phyloP scores from a whole-genome alignment of 2,329 filamentous ascomycete species.

The Cercospora zeina region DNA sequence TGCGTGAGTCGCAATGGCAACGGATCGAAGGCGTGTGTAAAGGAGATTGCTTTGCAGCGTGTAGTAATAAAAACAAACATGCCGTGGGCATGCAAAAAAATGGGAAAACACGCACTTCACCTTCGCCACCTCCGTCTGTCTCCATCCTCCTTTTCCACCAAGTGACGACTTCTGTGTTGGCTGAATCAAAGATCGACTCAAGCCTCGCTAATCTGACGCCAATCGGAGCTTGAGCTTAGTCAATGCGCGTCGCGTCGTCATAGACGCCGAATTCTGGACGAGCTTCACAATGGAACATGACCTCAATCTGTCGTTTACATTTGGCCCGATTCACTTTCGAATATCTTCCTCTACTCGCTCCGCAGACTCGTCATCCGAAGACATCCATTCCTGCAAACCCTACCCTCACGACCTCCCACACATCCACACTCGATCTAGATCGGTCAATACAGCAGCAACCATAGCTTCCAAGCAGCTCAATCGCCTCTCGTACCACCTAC shows the following conservation, averaged over 20 bases:
- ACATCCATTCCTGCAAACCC: conserved; percentile 8
- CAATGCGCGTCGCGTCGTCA: conserved; percentile 21
- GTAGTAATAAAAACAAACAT: conserved; percentile 10
- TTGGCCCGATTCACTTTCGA: conserved; percentile 19
- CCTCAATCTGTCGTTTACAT: conserved; percentile 20
- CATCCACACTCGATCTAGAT: conserved; percentile 1
- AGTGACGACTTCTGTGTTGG: neutral
- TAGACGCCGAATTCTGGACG: conserved; percentile 12
- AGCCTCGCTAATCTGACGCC: conserved; percentile 12
- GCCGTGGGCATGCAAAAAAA: neutral
- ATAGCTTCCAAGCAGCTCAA: conserved; percentile 37
- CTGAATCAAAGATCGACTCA: conserved; percentile 15
- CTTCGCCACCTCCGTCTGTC: neutral
- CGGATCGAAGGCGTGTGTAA: neutral
- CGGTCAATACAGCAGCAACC: conserved; percentile 27
- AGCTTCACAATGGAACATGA: conserved; percentile 22
- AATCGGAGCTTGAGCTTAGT: conserved; percentile 2
- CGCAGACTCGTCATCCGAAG: neutral
- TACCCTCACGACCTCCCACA: conserved; percentile 4
- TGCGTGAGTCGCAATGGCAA: neutral
- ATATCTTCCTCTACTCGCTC: conserved; percentile 13
- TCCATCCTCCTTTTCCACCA: neutral
- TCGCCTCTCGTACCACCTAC: conserved; percentile 40
- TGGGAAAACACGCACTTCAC: neutral
- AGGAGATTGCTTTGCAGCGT: conserved; percentile 17